A percentile compares a stretch with the other conserved stretches of the same genome.
These are phyloP conservation scores for Globisporangium orthogonon DNA, from an alignment of 352 stramenopile species.

Conservation along the genomic window DNA sequence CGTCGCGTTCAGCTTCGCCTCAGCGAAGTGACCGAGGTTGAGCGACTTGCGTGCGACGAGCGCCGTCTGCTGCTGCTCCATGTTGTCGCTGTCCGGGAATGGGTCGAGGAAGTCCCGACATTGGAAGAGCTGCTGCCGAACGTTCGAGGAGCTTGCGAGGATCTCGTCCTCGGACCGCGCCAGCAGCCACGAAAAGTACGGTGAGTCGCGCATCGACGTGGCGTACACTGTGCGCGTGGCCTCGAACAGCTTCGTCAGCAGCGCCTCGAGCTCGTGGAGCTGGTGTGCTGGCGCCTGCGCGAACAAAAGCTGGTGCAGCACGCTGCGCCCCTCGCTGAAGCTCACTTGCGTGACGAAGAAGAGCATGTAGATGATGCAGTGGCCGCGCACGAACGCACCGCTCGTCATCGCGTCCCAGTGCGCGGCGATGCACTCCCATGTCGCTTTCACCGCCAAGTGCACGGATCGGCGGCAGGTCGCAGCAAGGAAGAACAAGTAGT, in stretches of 20 bases:
- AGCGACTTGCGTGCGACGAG: constrained; percentile 31
- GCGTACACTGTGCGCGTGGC: constrained; percentile 26
- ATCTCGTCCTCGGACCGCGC: constrained; percentile 47
- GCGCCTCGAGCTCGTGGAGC: constrained; percentile 26
- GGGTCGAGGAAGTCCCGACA: constrained; percentile 38
- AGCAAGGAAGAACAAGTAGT: constrained; percentile 59
- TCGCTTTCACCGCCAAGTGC: constrained; percentile 47
- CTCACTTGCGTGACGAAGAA: constrained; percentile 63
- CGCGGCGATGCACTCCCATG: constrained; percentile 61
- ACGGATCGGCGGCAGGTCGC: constrained; percentile 44
- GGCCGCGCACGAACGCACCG: constrained; percentile 31
- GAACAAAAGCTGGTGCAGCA: constrained; percentile 44
- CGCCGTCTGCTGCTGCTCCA: constrained; percentile 35
- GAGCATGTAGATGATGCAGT: constrained; percentile 49
- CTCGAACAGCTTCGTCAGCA: constrained; percentile 38
- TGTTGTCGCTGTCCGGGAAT: constrained; percentile 26
- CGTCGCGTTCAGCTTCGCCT: constrained; percentile 32
- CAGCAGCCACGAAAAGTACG: constrained; percentile 52
- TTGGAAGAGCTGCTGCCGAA: constrained; percentile 22
- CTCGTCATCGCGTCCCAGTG: constrained; percentile 50
- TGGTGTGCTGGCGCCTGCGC: constrained; percentile 32
- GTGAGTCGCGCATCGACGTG: constrained; percentile 28
- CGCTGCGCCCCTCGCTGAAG: constrained; percentile 34
- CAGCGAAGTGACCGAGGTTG: constrained; percentile 26
- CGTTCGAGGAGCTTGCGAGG: constrained; percentile 17